Evolutionary conservation across 495 filamentous ascomycete genomes (phyloP).

Genomic region (Recurvomyces mirabilis): DNA sequence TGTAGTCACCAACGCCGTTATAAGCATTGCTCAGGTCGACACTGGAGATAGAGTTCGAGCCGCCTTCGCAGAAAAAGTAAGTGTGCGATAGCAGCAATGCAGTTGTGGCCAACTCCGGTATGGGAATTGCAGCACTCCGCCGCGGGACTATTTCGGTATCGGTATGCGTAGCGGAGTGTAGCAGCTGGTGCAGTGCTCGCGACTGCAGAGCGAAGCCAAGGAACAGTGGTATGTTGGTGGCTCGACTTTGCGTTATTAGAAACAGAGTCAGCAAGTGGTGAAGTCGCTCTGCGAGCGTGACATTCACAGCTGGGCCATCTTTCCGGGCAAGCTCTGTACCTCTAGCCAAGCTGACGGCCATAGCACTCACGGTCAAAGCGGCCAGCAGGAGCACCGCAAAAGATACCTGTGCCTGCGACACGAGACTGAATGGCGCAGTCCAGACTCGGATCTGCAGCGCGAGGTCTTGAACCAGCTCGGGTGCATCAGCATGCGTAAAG

Average conservation of each 20-base stretch:
- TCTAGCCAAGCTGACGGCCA: background rate
- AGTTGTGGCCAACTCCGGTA: slow-evolving; percentile 22
- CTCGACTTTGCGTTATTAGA: slow-evolving; percentile 73
- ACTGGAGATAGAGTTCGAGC: slow-evolving; percentile 83
- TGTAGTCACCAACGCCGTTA: slow-evolving; percentile 42
- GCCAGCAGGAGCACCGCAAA: slow-evolving; percentile 22
- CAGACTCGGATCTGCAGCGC: slow-evolving; percentile 22
- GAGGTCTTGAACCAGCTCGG: slow-evolving; percentile 59
- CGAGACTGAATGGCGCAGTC: slow-evolving; percentile 22
- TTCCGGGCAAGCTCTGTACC: background rate
- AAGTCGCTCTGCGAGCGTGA: slow-evolving; percentile 30
- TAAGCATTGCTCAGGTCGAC: slow-evolving; percentile 43
- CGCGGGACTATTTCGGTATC: background rate
- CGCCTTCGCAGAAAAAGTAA: slow-evolving; percentile 84
- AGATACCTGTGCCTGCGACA: slow-evolving; percentile 24
- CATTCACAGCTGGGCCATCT: background rate
- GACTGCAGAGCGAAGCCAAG: slow-evolving; percentile 50
- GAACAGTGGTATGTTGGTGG: slow-evolving; percentile 74
- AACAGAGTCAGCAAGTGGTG: slow-evolving; percentile 67
- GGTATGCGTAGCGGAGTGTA: background rate
- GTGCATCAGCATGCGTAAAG: slow-evolving; percentile 73
- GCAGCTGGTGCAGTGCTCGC: slow-evolving; percentile 1
- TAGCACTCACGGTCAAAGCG: slow-evolving; percentile 5
- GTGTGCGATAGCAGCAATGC: slow-evolving; percentile 30
- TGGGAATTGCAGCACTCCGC: slow-evolving; percentile 11